These are phyloP conservation scores for Triticum turgidum DNA, from an alignment of 176 grass and related monocot species.

Conservation along the genomic window DNA sequence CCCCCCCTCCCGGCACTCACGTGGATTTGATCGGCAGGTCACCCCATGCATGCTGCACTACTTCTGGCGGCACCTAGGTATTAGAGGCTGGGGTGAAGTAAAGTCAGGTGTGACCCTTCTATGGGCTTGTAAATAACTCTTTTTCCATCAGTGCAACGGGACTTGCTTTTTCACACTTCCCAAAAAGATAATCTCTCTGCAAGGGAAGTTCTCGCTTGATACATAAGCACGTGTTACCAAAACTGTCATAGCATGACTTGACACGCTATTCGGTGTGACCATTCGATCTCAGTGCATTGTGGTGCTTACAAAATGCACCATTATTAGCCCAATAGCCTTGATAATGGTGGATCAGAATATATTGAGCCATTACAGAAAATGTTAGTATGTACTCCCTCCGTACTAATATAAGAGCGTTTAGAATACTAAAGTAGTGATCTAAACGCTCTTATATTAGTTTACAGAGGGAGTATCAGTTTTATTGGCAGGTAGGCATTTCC, in stretches of 20 bases:
- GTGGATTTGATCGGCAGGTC: too few species aligned
- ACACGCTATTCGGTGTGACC: neutral
- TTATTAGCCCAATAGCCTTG: neutral
- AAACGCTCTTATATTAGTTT: too few species aligned
- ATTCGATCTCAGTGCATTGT: neutral
- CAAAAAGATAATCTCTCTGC: neutral
- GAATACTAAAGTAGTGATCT: too few species aligned
- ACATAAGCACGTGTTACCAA: neutral
- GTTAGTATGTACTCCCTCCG: neutral
- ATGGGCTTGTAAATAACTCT: too few species aligned
- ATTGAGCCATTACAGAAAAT: neutral
- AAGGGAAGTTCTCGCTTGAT: slow-evolving; percentile 6
- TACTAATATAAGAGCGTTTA: too few species aligned
- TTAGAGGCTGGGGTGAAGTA: too few species aligned
- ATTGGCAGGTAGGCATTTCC: slow-evolving; percentile 11
- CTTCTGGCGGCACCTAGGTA: too few species aligned
- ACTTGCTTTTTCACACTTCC: too few species aligned
- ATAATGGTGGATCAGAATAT: neutral
- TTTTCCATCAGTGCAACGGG: too few species aligned
- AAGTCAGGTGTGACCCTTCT: too few species aligned
- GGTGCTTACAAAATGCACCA: neutral
- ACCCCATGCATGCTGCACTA: too few species aligned
- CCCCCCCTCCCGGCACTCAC: too few species aligned
- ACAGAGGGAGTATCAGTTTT: neutral
- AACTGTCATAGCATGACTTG: neutral